These are phyloP conservation scores for Apiotrichum laibachii DNA, from an alignment of 1,284 basidiomycete species.

Conservation along the genomic window DNA sequence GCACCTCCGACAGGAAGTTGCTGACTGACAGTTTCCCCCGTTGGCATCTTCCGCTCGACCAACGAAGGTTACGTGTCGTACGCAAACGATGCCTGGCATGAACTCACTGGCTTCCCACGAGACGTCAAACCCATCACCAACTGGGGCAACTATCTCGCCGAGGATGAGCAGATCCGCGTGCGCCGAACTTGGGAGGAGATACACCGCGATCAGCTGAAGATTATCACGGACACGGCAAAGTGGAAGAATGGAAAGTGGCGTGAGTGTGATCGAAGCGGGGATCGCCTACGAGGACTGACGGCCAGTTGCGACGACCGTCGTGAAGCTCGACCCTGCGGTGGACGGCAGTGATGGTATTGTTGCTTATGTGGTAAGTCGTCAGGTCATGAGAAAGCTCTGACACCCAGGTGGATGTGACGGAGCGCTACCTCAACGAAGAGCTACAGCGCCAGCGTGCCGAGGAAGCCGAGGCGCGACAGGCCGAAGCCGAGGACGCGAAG, in stretches of 20 bases:
- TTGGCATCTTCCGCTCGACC: slow-evolving; percentile 43
- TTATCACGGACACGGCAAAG: slow-evolving; percentile 35
- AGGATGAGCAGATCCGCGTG: slow-evolving; percentile 19
- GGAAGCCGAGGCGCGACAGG: slow-evolving; percentile 39
- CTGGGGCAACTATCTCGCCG: slow-evolving; percentile 33
- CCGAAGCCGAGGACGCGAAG: slow-evolving; percentile 45
- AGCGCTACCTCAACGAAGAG: slow-evolving; percentile 44
- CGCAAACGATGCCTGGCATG: slow-evolving; percentile 40
- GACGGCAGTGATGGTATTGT: slow-evolving; percentile 21
- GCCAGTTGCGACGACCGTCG: too few relatives aligned
- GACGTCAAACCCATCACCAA: slow-evolving; percentile 22
- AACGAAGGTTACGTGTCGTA: slow-evolving; percentile 36
- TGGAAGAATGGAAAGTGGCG: slow-evolving; percentile 37
- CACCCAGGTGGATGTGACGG: slow-evolving; percentile 44
- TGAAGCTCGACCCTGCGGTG: neutral
- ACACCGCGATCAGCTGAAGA: slow-evolving; percentile 8
- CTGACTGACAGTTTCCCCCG: slow-evolving; percentile 34
- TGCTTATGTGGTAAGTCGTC: too few relatives aligned
- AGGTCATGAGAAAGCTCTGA: too few relatives aligned
- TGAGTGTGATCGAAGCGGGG: too few relatives aligned
- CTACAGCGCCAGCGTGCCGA: slow-evolving; percentile 39
- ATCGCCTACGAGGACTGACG: too few relatives aligned
- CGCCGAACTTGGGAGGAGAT: slow-evolving; percentile 26
- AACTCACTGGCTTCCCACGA: slow-evolving; percentile 31
- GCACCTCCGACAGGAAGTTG: too few relatives aligned